Conservation (phyloP, 495 filamentous ascomycete species). For the Podospora didyma region DNA sequence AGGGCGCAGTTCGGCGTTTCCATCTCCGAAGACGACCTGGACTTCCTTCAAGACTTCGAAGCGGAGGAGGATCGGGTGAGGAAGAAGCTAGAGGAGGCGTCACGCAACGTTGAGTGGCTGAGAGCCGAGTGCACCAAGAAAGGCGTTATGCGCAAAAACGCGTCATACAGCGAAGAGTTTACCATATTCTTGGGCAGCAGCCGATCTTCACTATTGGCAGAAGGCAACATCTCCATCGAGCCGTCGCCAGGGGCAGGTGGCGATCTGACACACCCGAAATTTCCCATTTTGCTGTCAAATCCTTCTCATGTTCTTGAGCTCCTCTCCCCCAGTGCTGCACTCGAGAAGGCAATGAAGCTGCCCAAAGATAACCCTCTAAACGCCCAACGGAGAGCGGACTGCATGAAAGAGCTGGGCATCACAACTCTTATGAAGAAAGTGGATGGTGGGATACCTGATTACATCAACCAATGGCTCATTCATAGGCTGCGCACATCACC, state of each 20-base stretch:
- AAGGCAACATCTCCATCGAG: conserved; percentile 24
- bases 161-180: conserved; percentile 25
- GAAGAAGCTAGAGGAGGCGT: conserved; percentile 13
- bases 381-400: conserved; percentile 16
- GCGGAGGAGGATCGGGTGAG: conserved; percentile 8
- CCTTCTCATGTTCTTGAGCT: conserved; percentile 27
- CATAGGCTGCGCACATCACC: conserved; percentile 41
- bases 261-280: conserved; percentile 22
- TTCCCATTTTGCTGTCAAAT: conserved; percentile 31
- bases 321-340: conserved; percentile 13
- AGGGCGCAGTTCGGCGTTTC: conserved; percentile 16
- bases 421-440: conserved; percentile 24
- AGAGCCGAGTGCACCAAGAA: conserved; percentile 21
- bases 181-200: conserved; percentile 16
- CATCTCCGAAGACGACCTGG: conserved; percentile 23
- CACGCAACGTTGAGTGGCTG: conserved; percentile 13
- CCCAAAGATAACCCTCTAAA: conserved; percentile 20
- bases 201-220: conserved; percentile 5
- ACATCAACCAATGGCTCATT: conserved; percentile 45
- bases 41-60: conserved; percentile 27
- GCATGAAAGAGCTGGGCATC: conserved; percentile 34
- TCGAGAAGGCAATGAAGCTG: conserved; percentile 17
- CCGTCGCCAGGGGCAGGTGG: not conserved
- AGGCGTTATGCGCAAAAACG: conserved; percentile 29
- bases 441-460: conserved; percentile 34